Evolutionary conservation across 306 rosid genomes (phyloP), one percentile per base, ranked within the genome.

Genomic region (Dalbergia cochinchinensis): DNA sequence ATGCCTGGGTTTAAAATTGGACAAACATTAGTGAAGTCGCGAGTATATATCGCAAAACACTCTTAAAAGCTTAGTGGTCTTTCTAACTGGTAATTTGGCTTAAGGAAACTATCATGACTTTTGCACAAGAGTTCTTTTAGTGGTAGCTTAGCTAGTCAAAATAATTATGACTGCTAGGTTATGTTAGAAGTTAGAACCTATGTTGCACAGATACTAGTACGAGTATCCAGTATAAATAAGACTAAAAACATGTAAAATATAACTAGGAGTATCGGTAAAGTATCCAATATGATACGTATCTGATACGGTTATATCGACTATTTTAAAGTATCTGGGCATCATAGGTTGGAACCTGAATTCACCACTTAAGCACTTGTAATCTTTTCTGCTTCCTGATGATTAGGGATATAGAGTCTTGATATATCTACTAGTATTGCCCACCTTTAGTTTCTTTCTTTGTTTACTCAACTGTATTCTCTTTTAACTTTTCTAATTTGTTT

Each of bases 1-100:
- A 82, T 86, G 89, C 96, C 96, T 51, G 96, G 96, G 41, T 83
- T 91, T 65, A 66, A 53, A 78, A 65, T 91, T 16, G 87, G 90
- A 45, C 83, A 79, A 33, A 63, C 89, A 57, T 45, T 83, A 74
- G 72, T 91, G 79, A 88, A 71, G 82, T 87, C 91, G 71, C 82
- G 63, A 63, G 96, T 91, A 79, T 91, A 89, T 87, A 71, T 89
- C 65, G 84, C 89, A 57, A 71, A 81, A n/a, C 61, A 62, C 45
- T 42, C 34, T 16, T 70, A 35, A 39, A 39, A 71, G 78, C 79
- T 58, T 65, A 26, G 61, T 74, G 54, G 64, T 68, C 61, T 39
- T 51, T 69, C 63, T 55, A 47, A 75, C 82, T 68, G 79, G 69
- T 54, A 74, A 57, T 69, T 80, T 68, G 18, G 35, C 78, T 41